phyloP scores from a whole-genome alignment of 2,329 filamentous ascomycete species.

The Xylogone sp. region DNA sequence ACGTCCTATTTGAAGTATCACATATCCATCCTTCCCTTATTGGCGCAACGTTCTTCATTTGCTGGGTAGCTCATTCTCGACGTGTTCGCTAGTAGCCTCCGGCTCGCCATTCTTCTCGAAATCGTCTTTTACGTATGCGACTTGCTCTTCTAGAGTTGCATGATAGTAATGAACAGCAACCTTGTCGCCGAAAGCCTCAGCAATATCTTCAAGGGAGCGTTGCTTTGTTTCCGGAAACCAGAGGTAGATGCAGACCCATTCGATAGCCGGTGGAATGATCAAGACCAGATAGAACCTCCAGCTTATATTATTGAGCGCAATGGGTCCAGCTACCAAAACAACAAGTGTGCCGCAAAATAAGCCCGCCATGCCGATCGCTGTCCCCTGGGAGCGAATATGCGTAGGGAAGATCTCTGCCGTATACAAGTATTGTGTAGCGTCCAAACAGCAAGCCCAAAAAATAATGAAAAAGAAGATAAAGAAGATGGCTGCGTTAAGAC shows the following conservation, averaged over 20 bases:
- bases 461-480: constrained; percentile 6
- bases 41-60: too few relatives aligned
- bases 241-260: not conserved
- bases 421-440: constrained; percentile 16
- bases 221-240: not conserved
- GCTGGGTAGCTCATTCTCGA: too few relatives aligned
- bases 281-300: constrained; percentile 36
- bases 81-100: too few relatives aligned
- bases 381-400: constrained; percentile 15
- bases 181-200: not conserved
- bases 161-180: constrained; percentile 1
- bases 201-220: not conserved
- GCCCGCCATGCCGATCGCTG: constrained; percentile 11
- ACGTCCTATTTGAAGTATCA: too few relatives aligned
- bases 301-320: constrained; percentile 27
- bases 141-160: not conserved
- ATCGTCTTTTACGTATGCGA: not conserved
- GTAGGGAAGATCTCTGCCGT: constrained; percentile 19
- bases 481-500: constrained; percentile 4
- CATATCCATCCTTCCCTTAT: too few relatives aligned
- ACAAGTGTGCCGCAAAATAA: constrained; percentile 12
- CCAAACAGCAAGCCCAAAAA: constrained; percentile 10
- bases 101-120: not conserved
- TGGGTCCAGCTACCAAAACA: constrained; percentile 24
- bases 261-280: not conserved